A percentile compares a stretch with the other conserved stretches of the same genome.
phyloP scores from a whole-genome alignment of 1,284 basidiomycete species.

The Malassezia japonica region DNA sequence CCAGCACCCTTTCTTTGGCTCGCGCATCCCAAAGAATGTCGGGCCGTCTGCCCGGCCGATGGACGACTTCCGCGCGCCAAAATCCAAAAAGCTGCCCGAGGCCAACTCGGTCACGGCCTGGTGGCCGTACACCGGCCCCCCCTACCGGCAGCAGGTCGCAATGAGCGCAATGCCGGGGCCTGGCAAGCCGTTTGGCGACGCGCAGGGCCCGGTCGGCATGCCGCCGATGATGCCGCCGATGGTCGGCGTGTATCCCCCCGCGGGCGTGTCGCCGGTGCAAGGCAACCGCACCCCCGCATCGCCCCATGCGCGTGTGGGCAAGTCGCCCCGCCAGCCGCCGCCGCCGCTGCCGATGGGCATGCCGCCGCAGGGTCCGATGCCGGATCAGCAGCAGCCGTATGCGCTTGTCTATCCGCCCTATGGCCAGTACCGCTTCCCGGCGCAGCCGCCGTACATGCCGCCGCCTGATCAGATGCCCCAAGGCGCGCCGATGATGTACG shows the following conservation, averaged over 20 bases:
- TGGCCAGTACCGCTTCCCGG: constrained; percentile 13
- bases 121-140: constrained; percentile 83
- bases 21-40: constrained; percentile 63
- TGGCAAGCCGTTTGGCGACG: neutral
- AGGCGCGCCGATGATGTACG: constrained; percentile 7
- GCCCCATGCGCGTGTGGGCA: neutral
- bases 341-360: neutral
- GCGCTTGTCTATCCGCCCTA: constrained; percentile 11
- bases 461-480: neutral
- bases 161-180: neutral
- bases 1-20: constrained; percentile 78
- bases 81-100: constrained; percentile 68
- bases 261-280: neutral
- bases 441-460: constrained; percentile 9
- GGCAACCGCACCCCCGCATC: neutral
- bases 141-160: constrained; percentile 63
- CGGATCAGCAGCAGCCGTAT: constrained; percentile 9
- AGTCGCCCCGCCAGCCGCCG: constrained; percentile 1
- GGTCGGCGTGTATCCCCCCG: neutral
- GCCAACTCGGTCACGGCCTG: constrained; percentile 61
- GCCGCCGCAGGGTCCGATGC: neutral
- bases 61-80: constrained; percentile 91
- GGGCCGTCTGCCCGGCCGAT: constrained; percentile 61
- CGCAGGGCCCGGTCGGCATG: constrained; percentile 1
- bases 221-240: constrained; percentile 2